Evolutionary conservation across 1,284 basidiomycete species (phyloP).

Genomic region (Leccinum subrobustum): DNA sequence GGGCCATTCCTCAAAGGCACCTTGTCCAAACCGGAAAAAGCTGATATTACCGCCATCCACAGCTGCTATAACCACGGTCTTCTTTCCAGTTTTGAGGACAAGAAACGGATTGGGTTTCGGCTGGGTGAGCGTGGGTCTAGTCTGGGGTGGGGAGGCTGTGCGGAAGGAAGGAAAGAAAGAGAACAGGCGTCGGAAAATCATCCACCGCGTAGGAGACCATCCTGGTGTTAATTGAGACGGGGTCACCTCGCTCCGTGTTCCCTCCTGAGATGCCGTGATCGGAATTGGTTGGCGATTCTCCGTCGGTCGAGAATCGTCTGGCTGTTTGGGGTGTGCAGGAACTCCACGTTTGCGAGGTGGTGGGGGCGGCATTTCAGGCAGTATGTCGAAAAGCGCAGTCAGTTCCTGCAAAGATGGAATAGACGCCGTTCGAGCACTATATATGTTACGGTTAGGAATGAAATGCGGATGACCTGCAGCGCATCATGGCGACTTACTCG

Average conservation of each 20-base stretch:
- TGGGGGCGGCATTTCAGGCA: conserved; percentile 59
- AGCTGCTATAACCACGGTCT: conserved; percentile 83
- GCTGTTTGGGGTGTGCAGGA: conserved; percentile 9
- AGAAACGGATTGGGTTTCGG: conserved; percentile 65
- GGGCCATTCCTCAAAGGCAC: conserved; percentile 81
- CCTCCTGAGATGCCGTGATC: conserved; percentile 1
- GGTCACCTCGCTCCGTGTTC: background rate
- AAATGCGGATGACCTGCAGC: background rate
- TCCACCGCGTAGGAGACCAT: background rate
- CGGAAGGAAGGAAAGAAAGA: conserved; percentile 13
- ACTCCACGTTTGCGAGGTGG: conserved; percentile 44
- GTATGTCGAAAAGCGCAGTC: conserved; percentile 55
- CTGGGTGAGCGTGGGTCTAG: conserved; percentile 37
- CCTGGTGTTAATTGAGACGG: background rate
- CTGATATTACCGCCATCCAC: conserved; percentile 89
- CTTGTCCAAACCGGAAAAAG: conserved; percentile 87
- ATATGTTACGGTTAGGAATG: background rate
- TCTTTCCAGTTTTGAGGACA: conserved; percentile 81
- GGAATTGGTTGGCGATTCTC: conserved; percentile 13
- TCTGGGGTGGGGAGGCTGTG: conserved; percentile 21
- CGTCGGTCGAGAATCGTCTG: conserved; percentile 15
- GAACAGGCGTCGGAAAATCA: conserved; percentile 2
- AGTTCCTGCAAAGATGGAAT: conserved; percentile 75
- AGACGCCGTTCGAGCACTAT: conserved; percentile 67
- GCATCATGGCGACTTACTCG: conserved; percentile 54